Conservation (phyloP, 345 rosid genomes). For the Eucalyptus marginata region DNA sequence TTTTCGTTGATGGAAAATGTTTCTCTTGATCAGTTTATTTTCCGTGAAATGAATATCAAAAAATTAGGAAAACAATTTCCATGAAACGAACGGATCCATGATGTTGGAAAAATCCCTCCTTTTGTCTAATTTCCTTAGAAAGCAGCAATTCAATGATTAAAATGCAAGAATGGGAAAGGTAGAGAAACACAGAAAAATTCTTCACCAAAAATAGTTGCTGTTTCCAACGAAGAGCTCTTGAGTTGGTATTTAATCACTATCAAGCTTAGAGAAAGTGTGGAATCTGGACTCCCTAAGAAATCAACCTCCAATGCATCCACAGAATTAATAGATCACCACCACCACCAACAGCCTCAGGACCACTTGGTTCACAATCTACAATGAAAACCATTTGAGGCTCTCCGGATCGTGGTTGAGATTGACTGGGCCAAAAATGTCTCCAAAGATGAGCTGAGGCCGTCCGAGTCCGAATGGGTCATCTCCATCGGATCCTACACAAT, state of each 20-base stretch:
- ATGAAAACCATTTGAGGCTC: conserved; percentile 3
- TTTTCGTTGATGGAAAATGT: rapidly evolving
- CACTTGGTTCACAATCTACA: conserved; percentile 4
- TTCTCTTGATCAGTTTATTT: too few relatives aligned
- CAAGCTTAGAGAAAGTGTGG: conserved; percentile 46
- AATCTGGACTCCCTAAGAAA: conserved; percentile 18
- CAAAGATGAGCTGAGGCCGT: neutral
- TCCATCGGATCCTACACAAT: too few relatives aligned
- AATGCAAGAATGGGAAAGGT: too few relatives aligned
- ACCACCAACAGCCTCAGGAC: neutral
- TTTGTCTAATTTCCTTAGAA: neutral
- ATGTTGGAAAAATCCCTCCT: neutral
- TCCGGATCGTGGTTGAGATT: conserved; percentile 1
- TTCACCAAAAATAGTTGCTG: too few relatives aligned
- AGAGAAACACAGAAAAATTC: too few relatives aligned
- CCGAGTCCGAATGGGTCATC: neutral
- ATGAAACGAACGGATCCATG: rapidly evolving
- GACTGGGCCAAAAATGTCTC: neutral
- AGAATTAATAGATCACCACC: neutral
- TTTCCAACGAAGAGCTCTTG: neutral
- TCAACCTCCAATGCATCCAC: neutral
- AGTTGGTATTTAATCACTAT: conserved; percentile 67
- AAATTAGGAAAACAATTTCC: rapidly evolving
- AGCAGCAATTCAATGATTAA: neutral
- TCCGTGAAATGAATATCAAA: rapidly evolving